Evolutionary conservation across 1,284 basidiomycete genomes (phyloP).

Genomic region (Malassezia pachydermatis): DNA sequence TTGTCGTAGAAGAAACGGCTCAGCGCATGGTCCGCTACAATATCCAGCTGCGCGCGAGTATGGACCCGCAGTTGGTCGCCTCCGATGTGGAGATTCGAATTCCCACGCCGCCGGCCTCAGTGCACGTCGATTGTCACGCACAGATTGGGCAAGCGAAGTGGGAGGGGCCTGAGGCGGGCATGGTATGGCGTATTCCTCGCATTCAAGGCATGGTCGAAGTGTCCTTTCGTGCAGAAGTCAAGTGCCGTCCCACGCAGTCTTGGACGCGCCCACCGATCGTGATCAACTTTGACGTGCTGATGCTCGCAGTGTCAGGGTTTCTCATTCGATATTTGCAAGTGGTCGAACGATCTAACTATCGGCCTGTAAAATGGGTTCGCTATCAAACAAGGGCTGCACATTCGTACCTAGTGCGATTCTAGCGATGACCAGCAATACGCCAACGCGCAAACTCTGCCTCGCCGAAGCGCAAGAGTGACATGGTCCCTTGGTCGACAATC

Average conservation of each 20-base stretch:
- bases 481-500: conserved; percentile 76
- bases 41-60: conserved; percentile 76
- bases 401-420: conserved; percentile 38
- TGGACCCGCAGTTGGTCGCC: conserved; percentile 81
- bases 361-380: conserved; percentile 51
- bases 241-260: conserved; percentile 71
- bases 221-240: conserved; percentile 72
- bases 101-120: conserved; percentile 90
- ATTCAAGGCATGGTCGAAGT: conserved; percentile 86
- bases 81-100: conserved; percentile 85
- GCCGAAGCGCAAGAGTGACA: conserved; percentile 78
- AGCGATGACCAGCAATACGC: conserved; percentile 12
- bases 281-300: conserved; percentile 93
- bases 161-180: conserved; percentile 82
- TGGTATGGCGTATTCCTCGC: conserved; percentile 89
- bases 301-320: conserved; percentile 93
- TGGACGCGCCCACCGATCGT: conserved; percentile 97
- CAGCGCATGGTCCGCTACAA: conserved; percentile 85
- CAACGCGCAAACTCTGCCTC: conserved; percentile 63
- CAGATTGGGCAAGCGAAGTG: conserved; percentile 92
- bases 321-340: conserved; percentile 96
- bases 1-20: conserved; percentile 83
- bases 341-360: conserved; percentile 87
- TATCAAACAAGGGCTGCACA: conserved; percentile 35
- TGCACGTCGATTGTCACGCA: conserved; percentile 80